These are phyloP conservation scores for Endothia cerciana DNA, from an alignment of 2,329 filamentous ascomycete genomes.

Conservation along the genomic window DNA sequence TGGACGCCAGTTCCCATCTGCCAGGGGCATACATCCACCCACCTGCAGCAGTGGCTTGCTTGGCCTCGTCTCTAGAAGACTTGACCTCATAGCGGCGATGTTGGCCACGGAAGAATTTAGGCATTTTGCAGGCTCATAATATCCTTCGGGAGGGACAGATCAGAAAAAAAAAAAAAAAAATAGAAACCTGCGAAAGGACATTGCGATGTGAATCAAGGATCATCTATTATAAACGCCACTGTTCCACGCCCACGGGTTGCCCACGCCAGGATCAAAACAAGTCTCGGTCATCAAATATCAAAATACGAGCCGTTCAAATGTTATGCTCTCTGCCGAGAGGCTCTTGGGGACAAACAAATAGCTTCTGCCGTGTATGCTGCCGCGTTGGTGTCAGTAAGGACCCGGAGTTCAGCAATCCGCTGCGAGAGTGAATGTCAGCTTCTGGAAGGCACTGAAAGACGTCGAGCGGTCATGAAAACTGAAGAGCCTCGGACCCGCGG, in stretches of 20 bases:
- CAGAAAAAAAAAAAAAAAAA: neutral
- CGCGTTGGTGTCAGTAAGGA: no score
- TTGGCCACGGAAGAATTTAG: neutral
- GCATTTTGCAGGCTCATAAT: no score
- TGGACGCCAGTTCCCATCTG: neutral
- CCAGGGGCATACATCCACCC: neutral
- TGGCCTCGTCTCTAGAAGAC: neutral
- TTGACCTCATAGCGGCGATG: neutral
- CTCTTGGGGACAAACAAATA: no score
- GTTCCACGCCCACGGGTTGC: neutral
- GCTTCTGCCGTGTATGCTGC: no score
- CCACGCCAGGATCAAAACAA: neutral
- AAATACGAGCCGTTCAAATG: neutral
- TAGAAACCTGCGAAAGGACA: neutral
- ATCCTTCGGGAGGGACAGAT: no score
- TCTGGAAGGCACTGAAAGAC: no score
- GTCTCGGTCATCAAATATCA: neutral
- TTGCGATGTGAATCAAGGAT: conserved; percentile 23
- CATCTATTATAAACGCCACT: conserved; percentile 3
- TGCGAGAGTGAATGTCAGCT: no score
- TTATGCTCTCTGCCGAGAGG: neutral
- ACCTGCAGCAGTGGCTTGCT: neutral
- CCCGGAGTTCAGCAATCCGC: no score
- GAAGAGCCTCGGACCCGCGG: no score
- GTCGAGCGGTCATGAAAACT: no score